Conservation (phyloP, 1,284 basidiomycete genomes). For the Somion occarium region DNA sequence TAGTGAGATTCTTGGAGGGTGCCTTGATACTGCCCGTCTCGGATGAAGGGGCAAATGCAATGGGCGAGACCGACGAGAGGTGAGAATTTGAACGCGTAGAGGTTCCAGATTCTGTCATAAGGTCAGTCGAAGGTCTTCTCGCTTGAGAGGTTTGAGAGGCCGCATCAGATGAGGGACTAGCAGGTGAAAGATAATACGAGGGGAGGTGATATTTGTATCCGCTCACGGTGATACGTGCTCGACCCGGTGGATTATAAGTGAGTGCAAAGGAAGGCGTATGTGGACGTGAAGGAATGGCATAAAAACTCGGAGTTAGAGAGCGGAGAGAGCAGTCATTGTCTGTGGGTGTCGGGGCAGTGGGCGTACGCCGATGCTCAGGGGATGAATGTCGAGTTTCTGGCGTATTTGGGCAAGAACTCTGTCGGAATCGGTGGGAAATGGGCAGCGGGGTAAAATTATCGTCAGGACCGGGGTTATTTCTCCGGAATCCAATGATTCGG, state of each 20-base stretch:
- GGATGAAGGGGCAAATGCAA: slow-evolving; percentile 21
- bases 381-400: slow-evolving; percentile 2
- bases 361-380: slow-evolving; percentile 3
- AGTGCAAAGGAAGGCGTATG: slow-evolving; percentile 16
- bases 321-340: not conserved
- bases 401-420: slow-evolving; percentile 1
- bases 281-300: slow-evolving; percentile 18
- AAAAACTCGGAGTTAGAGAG: slow-evolving; percentile 3
- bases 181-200: slow-evolving; percentile 3
- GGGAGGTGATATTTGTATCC: slow-evolving; percentile 6
- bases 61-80: slow-evolving; percentile 19
- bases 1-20: not conserved
- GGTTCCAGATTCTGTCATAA: slow-evolving; percentile 7
- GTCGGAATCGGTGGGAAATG: slow-evolving; percentile 14
- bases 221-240: not conserved
- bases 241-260: slow-evolving; percentile 9
- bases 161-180: not conserved
- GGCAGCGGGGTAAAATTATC: slow-evolving; percentile 20
- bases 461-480: slow-evolving; percentile 1
- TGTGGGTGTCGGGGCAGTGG: slow-evolving; percentile 8
- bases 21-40: slow-evolving; percentile 1
- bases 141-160: not conserved
- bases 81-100: slow-evolving; percentile 11
- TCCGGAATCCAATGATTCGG: slow-evolving; percentile 21
- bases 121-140: slow-evolving; percentile 6